These are phyloP conservation scores for Trypanosoma vivax DNA, from an alignment of 208 protist genomes.

Conservation along the genomic window DNA sequence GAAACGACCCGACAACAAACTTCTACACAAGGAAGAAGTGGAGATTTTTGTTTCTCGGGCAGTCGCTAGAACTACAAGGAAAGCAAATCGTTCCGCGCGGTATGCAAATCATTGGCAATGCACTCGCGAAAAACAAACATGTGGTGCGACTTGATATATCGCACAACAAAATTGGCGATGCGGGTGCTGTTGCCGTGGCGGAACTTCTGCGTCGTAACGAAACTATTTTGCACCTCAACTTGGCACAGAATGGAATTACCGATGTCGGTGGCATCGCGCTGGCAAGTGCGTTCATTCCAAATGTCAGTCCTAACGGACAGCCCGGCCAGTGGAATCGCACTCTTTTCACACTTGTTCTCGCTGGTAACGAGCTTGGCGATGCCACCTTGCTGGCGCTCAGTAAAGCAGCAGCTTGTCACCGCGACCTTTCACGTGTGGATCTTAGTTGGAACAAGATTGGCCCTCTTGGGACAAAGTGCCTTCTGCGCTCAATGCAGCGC, in stretches of 20 bases:
- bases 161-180: slow-evolving; percentile 70
- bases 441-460: slow-evolving; percentile 81
- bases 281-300: slow-evolving; percentile 78
- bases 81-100: slow-evolving; percentile 47
- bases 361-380: slow-evolving; percentile 64
- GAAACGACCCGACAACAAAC: slow-evolving; percentile 60
- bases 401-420: slow-evolving; percentile 80
- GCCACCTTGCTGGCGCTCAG: slow-evolving; percentile 79
- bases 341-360: slow-evolving; percentile 59
- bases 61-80: slow-evolving; percentile 47
- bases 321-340: slow-evolving; percentile 83
- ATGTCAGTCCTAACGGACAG: slow-evolving; percentile 66
- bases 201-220: slow-evolving; percentile 63
- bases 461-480: slow-evolving; percentile 67
- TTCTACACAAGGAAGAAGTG: slow-evolving; percentile 82
- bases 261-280: slow-evolving; percentile 82
- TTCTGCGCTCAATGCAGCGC: slow-evolving; percentile 65
- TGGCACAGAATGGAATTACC: slow-evolving; percentile 71
- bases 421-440: slow-evolving; percentile 66
- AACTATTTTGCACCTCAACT: slow-evolving; percentile 55
- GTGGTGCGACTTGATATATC: slow-evolving; percentile 56
- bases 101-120: slow-evolving; percentile 55
- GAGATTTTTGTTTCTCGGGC: slow-evolving; percentile 43
- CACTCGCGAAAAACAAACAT: slow-evolving; percentile 56
- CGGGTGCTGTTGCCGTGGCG: slow-evolving; percentile 58